Evolutionary conservation across 768 basidiomycete genomes (phyloP).

Genomic region (Suillus tomentosus): DNA sequence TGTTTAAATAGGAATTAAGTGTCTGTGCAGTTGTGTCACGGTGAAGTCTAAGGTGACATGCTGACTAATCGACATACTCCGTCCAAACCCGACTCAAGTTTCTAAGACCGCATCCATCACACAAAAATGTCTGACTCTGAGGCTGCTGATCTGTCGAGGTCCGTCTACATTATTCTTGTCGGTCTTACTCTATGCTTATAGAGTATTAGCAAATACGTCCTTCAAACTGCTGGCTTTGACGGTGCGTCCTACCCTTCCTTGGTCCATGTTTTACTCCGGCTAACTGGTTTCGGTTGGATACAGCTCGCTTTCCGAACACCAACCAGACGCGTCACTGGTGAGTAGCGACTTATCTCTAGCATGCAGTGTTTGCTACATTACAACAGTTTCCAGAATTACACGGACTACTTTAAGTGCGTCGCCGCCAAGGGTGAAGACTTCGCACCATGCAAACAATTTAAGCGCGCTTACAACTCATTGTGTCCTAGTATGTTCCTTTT

Average conservation of each 20-base stretch:
- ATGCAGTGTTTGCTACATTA: background rate
- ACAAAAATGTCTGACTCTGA: conserved; percentile 59
- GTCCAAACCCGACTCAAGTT: conserved; percentile 25
- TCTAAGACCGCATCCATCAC: conserved; percentile 35
- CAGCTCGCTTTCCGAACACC: conserved; percentile 86
- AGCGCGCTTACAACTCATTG: conserved; percentile 91
- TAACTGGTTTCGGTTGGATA: conserved; percentile 13
- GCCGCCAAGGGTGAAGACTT: conserved; percentile 97
- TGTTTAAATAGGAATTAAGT: conserved; percentile 3
- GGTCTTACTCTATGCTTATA: conserved; percentile 13
- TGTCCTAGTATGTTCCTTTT: conserved; percentile 83
- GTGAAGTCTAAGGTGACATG: conserved; percentile 13
- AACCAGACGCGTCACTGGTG: conserved; percentile 98
- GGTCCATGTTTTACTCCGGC: background rate
- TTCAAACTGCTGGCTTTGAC: conserved; percentile 96
- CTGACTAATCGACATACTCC: conserved; percentile 39
- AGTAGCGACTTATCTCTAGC: conserved; percentile 23
- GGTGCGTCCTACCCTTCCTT: conserved; percentile 44
- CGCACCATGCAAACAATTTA: conserved; percentile 99
- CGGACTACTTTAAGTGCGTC: conserved; percentile 98
- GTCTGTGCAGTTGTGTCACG: background rate
- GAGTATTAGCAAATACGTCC: conserved; percentile 69
- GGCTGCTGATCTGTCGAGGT: conserved; percentile 53
- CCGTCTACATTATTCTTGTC: conserved; percentile 10
- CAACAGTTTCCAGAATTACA: conserved; percentile 91